Evolutionary conservation across 73 alveolate genomes (phyloP), one percentile per base, ranked within the genome.

Genomic region (Blepharisma stoltei): DNA sequence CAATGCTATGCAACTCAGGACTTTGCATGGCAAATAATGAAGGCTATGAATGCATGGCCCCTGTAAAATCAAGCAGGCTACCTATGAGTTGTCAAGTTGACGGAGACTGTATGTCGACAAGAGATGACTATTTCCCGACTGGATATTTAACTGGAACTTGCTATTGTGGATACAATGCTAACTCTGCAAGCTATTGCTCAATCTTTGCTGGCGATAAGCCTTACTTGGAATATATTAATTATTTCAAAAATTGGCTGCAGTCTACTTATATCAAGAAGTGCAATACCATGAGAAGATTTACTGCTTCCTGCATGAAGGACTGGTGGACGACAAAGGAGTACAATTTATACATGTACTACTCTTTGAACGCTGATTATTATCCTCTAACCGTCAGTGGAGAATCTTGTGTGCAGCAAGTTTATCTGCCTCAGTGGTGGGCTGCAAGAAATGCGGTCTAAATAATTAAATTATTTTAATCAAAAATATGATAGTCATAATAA

Each of bases 201-300:
- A 14, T 60, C 14, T 60, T 60, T 38, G 46, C 73, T 1, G 73
- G 73, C 4, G 73, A 60, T 25, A 25, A 60, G 14, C 73, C 73
- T 25, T 60, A 18, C 5, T 8, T 18, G 2, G 73, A 60, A 11
- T 60, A 60, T 25, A 60, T 60, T 14, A 3, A 0, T 14, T 14
- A 14, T 2, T 14, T 8, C 14, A 60, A 60, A 60, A 14, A 60
- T 9, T 60, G 73, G 73, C 14, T 60, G 18, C n/a, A 25, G 18
- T 14, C 11, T 14, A 38, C 46, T 60, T 20, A 20, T 25, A 14
- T 60, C 18, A 14, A 25, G 2, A 60, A 60, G 23, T 60, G 73
- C 73, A 60, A 60, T 25, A 60, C 73, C 46, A 11, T 60, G 14
- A 14, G 73, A 60, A 60, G 73, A 60, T 60, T n/a, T n/a, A 18